A percentile compares a stretch with the other conserved stretches of the same genome.
phyloP scores from a whole-genome alignment of 768 basidiomycete species.

The Hebeloma cylindrosporum region DNA sequence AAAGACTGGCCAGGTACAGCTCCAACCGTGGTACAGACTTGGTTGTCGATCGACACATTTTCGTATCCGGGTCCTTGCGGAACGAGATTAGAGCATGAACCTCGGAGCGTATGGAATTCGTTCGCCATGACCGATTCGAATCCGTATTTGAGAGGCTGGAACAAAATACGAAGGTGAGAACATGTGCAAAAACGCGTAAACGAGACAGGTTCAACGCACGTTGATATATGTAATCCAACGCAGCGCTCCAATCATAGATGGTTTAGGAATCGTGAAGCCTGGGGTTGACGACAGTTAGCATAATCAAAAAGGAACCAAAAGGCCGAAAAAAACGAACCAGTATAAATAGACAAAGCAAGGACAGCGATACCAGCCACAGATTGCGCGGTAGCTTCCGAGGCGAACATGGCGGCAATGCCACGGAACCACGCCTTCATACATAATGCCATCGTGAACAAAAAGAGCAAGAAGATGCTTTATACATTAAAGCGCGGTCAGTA shows the following conservation, averaged over 20 bases:
- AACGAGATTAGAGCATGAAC: conserved; percentile 55
- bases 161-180: not conserved
- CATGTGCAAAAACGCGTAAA: too few relatives aligned
- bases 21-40: conserved; percentile 73
- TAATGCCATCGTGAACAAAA: conserved; percentile 54
- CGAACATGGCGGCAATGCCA: conserved; percentile 59
- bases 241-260: conserved; percentile 67
- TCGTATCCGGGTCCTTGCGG: conserved; percentile 66
- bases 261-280: conserved; percentile 49
- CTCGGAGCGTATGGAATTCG: conserved; percentile 75
- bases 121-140: conserved; percentile 80
- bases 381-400: conserved; percentile 60
- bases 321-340: conserved; percentile 45
- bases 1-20: conserved; percentile 51
- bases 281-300: too few relatives aligned
- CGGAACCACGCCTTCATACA: conserved; percentile 82
- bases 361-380: conserved; percentile 50
- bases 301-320: conserved; percentile 38
- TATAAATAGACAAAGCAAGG: conserved; percentile 32
- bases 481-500: conserved; percentile 41
- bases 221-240: conserved; percentile 59
- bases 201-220: conserved; percentile 6
- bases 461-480: conserved; percentile 56
- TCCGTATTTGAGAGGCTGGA: not conserved
- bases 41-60: conserved; percentile 54